Evolutionary conservation across 2,329 filamentous ascomycete species (phyloP), one percentile per base, ranked within the genome.

Genomic region (Elsinoe australis): DNA sequence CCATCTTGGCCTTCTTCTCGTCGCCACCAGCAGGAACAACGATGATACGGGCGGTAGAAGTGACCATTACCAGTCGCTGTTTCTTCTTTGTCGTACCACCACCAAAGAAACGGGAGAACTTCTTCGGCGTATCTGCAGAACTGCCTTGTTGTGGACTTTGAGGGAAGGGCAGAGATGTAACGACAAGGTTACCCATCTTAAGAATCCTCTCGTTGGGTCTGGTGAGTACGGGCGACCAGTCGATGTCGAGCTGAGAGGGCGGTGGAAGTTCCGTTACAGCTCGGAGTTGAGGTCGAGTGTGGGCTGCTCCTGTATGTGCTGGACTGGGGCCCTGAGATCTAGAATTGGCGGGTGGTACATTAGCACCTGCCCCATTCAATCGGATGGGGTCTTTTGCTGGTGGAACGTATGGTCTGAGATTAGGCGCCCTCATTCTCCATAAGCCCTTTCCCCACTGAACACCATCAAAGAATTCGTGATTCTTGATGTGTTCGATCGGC

Each of bases 181-280:
- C 89, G 65, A 88, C 78, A 54, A 95, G 70, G 59, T 98, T 95
- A 2, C 92, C 92, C 17, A 98, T 73, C 64, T 94, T 95, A 53
- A 98, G 67, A 56, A 98, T 98, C 28, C 92, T 80, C 66, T 98
- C 92, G 60, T 96, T 95, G 51, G 80, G 83, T 59, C 83, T 82
- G 7, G 86, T 95, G 49, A 98, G 71, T 3, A 98, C 89, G 1
- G 92, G 92, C 0, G 90, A 95, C 92, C 92, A 98, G 67, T 98
- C 92, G 50, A 98, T 94, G 61, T 98, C 92, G 19, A 98, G 72
- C 64, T 96, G 92, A 44, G 86, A 95, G 0, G 92, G 92, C n/a
- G 92, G 90, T 12, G 92, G 88, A 7, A 98, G 74, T 64, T 98
- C 92, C 1, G 92, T 96, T 52, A 98, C 94, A 52, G 95, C 81